These are phyloP conservation scores for Spinacia oleracea DNA, from an alignment of 179 eudicot genomes.

Conservation along the genomic window DNA sequence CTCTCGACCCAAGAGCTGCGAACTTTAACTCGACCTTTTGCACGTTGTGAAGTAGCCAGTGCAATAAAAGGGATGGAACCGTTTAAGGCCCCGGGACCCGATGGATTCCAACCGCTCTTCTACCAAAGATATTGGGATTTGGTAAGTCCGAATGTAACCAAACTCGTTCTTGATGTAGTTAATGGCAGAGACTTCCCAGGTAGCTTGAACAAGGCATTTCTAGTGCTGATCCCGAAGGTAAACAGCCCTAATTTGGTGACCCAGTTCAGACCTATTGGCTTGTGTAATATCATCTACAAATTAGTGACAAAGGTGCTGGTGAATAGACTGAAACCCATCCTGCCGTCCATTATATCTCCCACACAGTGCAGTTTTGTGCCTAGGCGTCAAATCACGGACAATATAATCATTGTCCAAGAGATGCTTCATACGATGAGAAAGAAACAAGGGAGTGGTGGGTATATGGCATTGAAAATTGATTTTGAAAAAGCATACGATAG, in stretches of 20 bases:
- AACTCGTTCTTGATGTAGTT: accelerated
- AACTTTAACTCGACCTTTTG: neutral
- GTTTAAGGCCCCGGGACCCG: neutral
- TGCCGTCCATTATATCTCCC: neutral
- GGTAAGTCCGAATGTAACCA: neutral
- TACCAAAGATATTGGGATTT: neutral
- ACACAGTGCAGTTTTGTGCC: conserved; percentile 16
- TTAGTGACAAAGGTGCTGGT: neutral
- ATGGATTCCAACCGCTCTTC: neutral
- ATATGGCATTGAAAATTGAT: neutral
- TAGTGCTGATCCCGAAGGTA: neutral
- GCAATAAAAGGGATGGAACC: neutral
- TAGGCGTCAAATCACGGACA: neutral
- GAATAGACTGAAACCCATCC: neutral
- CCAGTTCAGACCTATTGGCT: neutral
- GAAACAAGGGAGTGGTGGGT: neutral
- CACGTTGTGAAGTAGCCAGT: neutral
- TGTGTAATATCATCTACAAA: conserved; percentile 9
- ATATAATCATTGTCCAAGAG: conserved; percentile 8
- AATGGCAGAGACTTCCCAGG: neutral
- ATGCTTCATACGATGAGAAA: no score
- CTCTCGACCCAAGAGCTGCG: neutral
- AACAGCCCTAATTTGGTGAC: neutral
- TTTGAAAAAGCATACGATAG: conserved; percentile 15
- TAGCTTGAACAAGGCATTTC: neutral